These are phyloP conservation scores for Quercus robur DNA, from an alignment of 306 rosid genomes.

Conservation along the genomic window DNA sequence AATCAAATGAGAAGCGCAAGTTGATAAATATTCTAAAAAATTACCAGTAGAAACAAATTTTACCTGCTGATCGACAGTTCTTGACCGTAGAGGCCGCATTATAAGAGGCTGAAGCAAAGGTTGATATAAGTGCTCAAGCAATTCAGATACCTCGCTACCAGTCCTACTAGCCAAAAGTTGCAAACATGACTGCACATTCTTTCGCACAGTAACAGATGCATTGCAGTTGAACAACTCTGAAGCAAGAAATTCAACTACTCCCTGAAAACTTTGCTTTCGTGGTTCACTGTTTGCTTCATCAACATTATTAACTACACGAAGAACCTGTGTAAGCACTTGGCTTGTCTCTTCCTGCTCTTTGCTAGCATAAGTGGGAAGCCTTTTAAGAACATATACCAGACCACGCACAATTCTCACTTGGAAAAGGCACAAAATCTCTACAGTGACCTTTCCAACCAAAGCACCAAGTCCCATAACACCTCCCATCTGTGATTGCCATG, in stretches of 20 bases:
- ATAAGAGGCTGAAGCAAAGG: conserved; percentile 92
- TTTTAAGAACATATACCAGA: conserved; percentile 87
- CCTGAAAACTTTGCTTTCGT: conserved; percentile 85
- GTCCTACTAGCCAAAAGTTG: conserved; percentile 96
- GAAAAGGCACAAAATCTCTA: conserved; percentile 81
- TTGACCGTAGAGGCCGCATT: conserved; percentile 71
- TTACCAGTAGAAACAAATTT: conserved; percentile 16
- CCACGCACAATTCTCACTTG: conserved; percentile 94
- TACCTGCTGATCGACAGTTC: conserved; percentile 98
- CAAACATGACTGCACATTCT: conserved; percentile 94
- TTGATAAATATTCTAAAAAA: conserved; percentile 19
- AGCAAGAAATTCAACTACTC: conserved; percentile 90
- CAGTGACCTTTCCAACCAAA: conserved; percentile 95
- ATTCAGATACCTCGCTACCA: conserved; percentile 98
- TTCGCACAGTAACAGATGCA: conserved; percentile 91
- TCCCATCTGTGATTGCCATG: conserved; percentile 99
- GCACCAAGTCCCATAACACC: conserved; percentile 99
- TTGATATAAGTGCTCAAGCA: conserved; percentile 82
- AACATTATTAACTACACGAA: conserved; percentile 96
- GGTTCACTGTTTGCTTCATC: conserved; percentile 98
- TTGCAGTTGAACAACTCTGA: conserved; percentile 90
- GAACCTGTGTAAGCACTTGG: conserved; percentile 98
- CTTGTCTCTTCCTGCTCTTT: conserved; percentile 99
- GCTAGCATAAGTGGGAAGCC: conserved; percentile 89
- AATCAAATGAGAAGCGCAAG: conserved; percentile 25